A percentile compares a stretch with the other conserved stretches of the same genome.
Evolutionary conservation across 148 eudicot genomes (phyloP).

Genomic region (Suaeda aralocaspica): DNA sequence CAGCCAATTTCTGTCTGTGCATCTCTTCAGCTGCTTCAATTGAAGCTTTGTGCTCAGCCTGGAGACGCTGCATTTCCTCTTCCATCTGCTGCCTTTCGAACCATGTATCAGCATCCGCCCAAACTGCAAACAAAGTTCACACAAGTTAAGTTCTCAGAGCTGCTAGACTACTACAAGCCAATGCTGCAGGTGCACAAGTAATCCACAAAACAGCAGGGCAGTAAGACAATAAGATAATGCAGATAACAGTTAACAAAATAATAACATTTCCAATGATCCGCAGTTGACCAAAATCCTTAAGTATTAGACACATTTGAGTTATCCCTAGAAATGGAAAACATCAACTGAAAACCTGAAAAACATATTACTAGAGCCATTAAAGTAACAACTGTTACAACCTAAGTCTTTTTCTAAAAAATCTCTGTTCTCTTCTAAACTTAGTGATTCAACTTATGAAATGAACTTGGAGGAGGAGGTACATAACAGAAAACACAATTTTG

Average conservation of each 20-base stretch:
- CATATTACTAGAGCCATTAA: not conserved
- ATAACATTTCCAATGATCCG: too few species aligned
- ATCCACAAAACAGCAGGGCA: not conserved
- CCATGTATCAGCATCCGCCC: constrained; percentile 99
- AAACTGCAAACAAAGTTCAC: constrained; percentile 43
- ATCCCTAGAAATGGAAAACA: not conserved
- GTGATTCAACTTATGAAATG: not conserved
- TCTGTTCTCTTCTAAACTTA: not conserved
- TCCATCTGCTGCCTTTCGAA: constrained; percentile 93
- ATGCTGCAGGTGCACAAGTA: not conserved
- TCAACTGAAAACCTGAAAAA: not conserved
- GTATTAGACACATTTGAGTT: not conserved
- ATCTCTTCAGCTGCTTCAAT: constrained; percentile 77
- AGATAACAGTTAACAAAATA: not conserved
- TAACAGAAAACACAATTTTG: not conserved
- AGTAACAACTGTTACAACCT: not conserved
- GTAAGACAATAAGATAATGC: not conserved
- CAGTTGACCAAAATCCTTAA: too few species aligned
- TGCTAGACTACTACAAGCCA: not conserved
- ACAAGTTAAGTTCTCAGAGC: constrained; percentile 1
- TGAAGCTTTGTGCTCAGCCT: constrained; percentile 68
- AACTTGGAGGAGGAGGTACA: not conserved
- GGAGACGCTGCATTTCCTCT: constrained; percentile 83
- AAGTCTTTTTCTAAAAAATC: not conserved
- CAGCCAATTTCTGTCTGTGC: constrained; percentile 77